Percentiles rank a stretch among this genome's conserved stretches.
Conservation (phyloP, 2,329 filamentous ascomycete genomes). For the Myriosclerotinia duriaeana region DNA sequence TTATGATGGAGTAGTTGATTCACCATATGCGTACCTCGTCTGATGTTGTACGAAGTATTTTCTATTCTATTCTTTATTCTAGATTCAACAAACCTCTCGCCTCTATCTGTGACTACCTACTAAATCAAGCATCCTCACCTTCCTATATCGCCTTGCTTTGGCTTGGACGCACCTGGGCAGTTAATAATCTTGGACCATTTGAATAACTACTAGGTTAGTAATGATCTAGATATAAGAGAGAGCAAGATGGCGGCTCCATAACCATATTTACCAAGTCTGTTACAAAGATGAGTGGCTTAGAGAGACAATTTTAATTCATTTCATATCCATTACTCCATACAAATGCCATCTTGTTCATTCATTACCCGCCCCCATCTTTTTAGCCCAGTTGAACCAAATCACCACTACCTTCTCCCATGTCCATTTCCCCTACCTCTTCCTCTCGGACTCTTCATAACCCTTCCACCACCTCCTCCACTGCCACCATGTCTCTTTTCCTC, state of each 20-base stretch:
- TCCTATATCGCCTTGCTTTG: too few relatives aligned
- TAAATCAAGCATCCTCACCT: not conserved
- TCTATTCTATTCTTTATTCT: not conserved
- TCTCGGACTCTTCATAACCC: slow-evolving; percentile 22
- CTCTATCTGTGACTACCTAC: not conserved
- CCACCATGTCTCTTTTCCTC: slow-evolving; percentile 16
- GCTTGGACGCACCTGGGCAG: too few relatives aligned
- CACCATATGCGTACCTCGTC: too few relatives aligned
- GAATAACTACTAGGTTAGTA: too few relatives aligned
- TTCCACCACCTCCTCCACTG: slow-evolving; percentile 9
- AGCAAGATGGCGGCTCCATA: too few relatives aligned
- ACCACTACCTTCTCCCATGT: slow-evolving; percentile 7
- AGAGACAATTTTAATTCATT: slow-evolving; percentile 15
- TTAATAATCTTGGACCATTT: too few relatives aligned
- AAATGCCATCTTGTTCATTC: slow-evolving; percentile 10
- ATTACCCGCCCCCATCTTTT: slow-evolving; percentile 2
- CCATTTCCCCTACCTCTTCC: slow-evolving; percentile 30
- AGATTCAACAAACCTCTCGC: not conserved
- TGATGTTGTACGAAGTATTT: too few relatives aligned
- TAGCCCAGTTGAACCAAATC: not conserved
- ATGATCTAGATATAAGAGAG: too few relatives aligned
- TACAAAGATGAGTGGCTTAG: not conserved
- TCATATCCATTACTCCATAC: slow-evolving; percentile 7
- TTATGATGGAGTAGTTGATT: too few relatives aligned
- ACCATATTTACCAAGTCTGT: too few relatives aligned